A percentile compares a stretch with the other conserved stretches of the same genome.
phyloP scores from a whole-genome alignment of 2,329 filamentous ascomycete genomes.

The Achaetomium macrosporum region DNA sequence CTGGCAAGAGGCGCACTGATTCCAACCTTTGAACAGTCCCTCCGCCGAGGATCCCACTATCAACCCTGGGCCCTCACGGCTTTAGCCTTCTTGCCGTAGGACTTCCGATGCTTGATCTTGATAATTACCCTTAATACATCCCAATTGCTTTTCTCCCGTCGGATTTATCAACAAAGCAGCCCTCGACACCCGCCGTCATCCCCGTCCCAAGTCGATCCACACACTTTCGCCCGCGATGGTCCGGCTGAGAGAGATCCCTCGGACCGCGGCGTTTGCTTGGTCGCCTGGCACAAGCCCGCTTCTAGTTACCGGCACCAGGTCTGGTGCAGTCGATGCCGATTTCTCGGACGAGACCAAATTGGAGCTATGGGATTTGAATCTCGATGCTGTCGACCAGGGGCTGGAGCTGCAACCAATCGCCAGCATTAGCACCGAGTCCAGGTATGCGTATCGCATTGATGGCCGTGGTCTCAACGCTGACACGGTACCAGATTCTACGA shows the following conservation, averaged over 20 bases:
- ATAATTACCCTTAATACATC: background rate
- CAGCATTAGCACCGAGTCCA: conserved; percentile 81
- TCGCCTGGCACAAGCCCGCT: conserved; percentile 75
- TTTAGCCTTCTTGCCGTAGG: conserved; percentile 11
- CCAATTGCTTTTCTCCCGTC: conserved; percentile 10
- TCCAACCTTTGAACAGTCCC: conserved; percentile 13
- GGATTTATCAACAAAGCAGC: background rate
- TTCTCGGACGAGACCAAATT: conserved; percentile 97
- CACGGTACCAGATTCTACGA: conserved; percentile 75
- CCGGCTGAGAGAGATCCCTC: conserved; percentile 89
- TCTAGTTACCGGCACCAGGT: conserved; percentile 87
- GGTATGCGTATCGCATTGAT: conserved; percentile 43
- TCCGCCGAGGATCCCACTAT: conserved; percentile 9
- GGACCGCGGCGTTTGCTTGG: conserved; percentile 97
- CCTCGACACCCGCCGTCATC: background rate
- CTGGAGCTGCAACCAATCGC: conserved; percentile 81
- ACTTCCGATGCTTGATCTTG: conserved; percentile 14
- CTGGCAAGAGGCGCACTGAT: conserved; percentile 25
- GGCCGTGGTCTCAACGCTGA: conserved; percentile 4
- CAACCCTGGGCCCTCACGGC: conserved; percentile 12
- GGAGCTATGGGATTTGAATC: conserved; percentile 88
- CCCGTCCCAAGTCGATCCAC: background rate
- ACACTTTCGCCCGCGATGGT: conserved; percentile 60
- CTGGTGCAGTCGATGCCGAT: conserved; percentile 91
- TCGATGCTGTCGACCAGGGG: conserved; percentile 69